Evolutionary conservation across 2,329 filamentous ascomycete species (phyloP).

Genomic region (Penicillium glabrum): DNA sequence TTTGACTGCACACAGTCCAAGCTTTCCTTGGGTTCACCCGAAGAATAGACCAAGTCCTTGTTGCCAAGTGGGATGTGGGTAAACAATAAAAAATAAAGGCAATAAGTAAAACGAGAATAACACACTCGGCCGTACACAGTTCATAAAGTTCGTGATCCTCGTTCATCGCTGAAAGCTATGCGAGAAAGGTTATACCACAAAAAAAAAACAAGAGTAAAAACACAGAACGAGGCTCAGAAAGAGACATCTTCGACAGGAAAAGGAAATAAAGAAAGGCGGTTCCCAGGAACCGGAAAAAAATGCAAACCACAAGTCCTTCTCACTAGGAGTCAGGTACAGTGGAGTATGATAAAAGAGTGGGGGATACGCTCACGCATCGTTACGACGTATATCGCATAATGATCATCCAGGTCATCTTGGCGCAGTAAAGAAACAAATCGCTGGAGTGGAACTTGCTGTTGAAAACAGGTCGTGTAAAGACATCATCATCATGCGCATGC

Average conservation of each 20-base stretch:
- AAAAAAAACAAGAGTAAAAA: conserved; percentile 5
- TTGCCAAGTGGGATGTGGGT: not conserved
- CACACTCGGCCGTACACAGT: conserved; percentile 38
- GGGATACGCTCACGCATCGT: conserved; percentile 23
- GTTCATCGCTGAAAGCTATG: conserved; percentile 40
- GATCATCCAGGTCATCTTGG: conserved; percentile 30
- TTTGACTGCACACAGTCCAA: conserved; percentile 6
- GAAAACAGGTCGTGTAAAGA: conserved; percentile 22
- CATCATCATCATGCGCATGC: conserved; percentile 24
- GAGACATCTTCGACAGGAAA: conserved; percentile 28
- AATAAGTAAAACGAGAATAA: conserved; percentile 19
- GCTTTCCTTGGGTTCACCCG: conserved; percentile 1
- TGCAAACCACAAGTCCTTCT: conserved; percentile 6
- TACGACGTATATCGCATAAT: conserved; percentile 24
- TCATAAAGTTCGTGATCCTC: conserved; percentile 44
- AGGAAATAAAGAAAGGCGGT: conserved; percentile 22
- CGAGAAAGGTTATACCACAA: conserved; percentile 39
- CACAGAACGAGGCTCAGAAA: conserved; percentile 18
- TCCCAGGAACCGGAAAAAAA: conserved; percentile 15
- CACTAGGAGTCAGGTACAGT: conserved; percentile 12
- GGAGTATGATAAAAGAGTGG: conserved; percentile 13
- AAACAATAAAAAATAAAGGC: not conserved
- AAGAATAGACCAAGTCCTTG: not conserved
- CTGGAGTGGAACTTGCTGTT: conserved; percentile 16
- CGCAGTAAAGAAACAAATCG: conserved; percentile 13